Conservation (phyloP, 2,329 filamentous ascomycete genomes). For the Davidsoniella neocaledoniae region DNA sequence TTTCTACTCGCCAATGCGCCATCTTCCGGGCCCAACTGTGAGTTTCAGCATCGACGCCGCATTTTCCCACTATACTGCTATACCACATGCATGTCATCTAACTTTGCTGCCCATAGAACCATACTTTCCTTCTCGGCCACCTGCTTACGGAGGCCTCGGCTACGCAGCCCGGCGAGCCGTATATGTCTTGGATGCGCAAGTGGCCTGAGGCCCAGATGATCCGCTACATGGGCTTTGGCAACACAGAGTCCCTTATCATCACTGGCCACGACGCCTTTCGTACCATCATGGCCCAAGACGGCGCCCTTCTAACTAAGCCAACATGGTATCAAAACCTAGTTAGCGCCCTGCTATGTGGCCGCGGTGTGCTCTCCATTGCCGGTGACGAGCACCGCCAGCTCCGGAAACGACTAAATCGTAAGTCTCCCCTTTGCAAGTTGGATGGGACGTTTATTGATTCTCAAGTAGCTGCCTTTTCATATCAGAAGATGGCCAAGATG, state of each 20-base stretch:
- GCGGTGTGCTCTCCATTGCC: slow-evolving; percentile 21
- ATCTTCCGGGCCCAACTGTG: slow-evolving; percentile 23
- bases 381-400: slow-evolving; percentile 21
- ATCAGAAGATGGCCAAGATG: slow-evolving; percentile 19
- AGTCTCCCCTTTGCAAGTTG: background rate
- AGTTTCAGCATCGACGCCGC: background rate
- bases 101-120: slow-evolving; percentile 18
- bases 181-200: slow-evolving; percentile 17
- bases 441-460: background rate
- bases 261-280: slow-evolving; percentile 16
- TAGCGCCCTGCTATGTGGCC: slow-evolving; percentile 1
- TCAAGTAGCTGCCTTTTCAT: slow-evolving; percentile 19
- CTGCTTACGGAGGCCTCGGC: slow-evolving; percentile 19
- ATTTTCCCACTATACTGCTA: background rate
- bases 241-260: slow-evolving; percentile 16
- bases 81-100: background rate
- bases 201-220: slow-evolving; percentile 18
- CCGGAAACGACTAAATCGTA: slow-evolving; percentile 20
- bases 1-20: background rate
- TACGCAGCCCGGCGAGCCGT: slow-evolving; percentile 16
- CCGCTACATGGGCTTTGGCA: slow-evolving; percentile 17
- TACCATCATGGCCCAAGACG: slow-evolving; percentile 18
- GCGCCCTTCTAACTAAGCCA: slow-evolving; percentile 20
- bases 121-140: slow-evolving; percentile 25
- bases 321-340: slow-evolving; percentile 17